Percentiles rank a stretch among this genome's conserved stretches.
Conservation (phyloP, 306 rosid genomes). For the Pyrus bretschneideri region DNA sequence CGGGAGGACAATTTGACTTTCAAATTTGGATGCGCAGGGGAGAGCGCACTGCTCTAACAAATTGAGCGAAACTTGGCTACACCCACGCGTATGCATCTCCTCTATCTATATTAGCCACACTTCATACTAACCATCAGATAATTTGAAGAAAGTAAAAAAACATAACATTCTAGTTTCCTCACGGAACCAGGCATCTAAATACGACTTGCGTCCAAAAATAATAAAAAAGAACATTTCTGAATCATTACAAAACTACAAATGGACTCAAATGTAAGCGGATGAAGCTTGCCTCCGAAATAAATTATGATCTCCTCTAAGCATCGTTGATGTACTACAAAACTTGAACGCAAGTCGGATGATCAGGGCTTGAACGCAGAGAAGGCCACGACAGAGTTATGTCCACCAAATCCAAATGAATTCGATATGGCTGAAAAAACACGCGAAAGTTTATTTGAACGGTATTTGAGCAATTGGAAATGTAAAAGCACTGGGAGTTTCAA, state of each 20-base stretch:
- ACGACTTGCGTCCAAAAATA: constrained; percentile 7
- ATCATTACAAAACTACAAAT: constrained; percentile 19
- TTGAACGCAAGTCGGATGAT: constrained; percentile 22
- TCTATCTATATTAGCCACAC: neutral
- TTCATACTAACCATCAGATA: neutral
- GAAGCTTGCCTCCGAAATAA: constrained; percentile 41
- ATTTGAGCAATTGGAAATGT: neutral
- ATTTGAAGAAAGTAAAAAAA: neutral
- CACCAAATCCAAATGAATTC: constrained; percentile 95
- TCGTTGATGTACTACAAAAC: constrained; percentile 27
- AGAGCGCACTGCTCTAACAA: too few relatives aligned
- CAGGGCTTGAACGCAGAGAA: constrained; percentile 90
- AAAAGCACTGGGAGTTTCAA: neutral
- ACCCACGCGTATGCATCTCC: neutral
- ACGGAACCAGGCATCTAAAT: neutral
- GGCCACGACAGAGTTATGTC: constrained; percentile 94
- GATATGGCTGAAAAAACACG: constrained; percentile 62
- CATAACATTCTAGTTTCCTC: neutral
- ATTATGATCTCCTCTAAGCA: constrained; percentile 29
- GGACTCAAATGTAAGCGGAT: constrained; percentile 6
- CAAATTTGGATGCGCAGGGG: neutral
- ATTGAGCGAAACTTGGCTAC: neutral
- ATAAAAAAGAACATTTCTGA: neutral
- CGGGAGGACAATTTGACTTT: too few relatives aligned
- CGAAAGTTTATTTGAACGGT: neutral